Base-by-base conservation (phyloP, 176 grass and related monocot species). In the Hordeum marinum region DNA sequence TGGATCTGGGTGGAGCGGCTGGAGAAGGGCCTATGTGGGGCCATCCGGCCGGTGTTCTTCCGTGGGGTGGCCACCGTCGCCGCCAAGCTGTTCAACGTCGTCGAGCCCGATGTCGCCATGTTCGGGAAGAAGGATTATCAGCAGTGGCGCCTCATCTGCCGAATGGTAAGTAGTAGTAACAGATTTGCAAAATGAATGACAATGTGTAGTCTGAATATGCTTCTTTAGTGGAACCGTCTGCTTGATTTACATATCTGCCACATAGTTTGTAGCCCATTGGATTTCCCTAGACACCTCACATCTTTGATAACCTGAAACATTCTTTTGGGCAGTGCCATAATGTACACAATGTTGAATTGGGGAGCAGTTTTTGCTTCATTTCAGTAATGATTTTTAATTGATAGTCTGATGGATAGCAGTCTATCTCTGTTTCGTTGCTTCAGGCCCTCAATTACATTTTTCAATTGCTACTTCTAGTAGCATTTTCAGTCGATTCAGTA, bases 51-150 rank as follows among this genome's bases (percentile, higher is more conserved):
- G 1, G 80, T 94, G 1, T 90, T 95, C 82, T 98, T 98, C 78
- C 90, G 93, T 46, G 96, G 93, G 5, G 93, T 98, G 9, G 93
- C 93, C 9, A 95, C 96, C 21, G 68, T 98, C 0, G 93, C 95
- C 14, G 82, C 93, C 39, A 98, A 98, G 83, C 45, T 98, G 7
- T 92, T 98, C 58, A 92, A 95, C 29, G 87, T 95, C 55, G 81
- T 98, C 1, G 96, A 98, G 58, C 96, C 96, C 1, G 96, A 95
- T 59, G 34, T 92, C 17, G 96, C 91, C 4, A 45, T 98, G 32
- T 98, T 98, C n/a, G 96, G 91, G 72, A 98, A 98, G 77, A 98
- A 98, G 76, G 96, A 98, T 74, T 98, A 98, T 64, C 96, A 98
- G 72, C 93, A 98, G 37, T 98, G 96, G 96, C 88, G 93, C 12